These are phyloP conservation scores for Podila horticola DNA, from an alignment of 192 early-diverging fungal species.

Conservation along the genomic window DNA sequence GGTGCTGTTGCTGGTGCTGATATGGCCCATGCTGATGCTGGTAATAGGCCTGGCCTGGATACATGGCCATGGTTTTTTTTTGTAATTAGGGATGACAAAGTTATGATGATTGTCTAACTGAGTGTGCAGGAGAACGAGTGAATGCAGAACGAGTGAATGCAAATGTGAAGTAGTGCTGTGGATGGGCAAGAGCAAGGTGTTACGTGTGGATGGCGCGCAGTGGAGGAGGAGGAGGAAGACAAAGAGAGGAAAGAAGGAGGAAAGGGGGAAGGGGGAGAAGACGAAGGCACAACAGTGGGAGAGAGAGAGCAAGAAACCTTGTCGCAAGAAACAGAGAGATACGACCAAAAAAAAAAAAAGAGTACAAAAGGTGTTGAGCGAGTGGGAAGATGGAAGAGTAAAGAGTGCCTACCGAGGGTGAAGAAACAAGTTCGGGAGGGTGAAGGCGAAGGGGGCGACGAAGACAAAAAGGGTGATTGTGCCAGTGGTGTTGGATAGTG, in stretches of 20 bases:
- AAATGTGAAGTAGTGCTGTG: not conserved
- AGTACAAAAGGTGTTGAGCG: too few species aligned
- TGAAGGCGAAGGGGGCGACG: too few species aligned
- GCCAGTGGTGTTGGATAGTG: too few species aligned
- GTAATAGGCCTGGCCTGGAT: not conserved
- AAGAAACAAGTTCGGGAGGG: too few species aligned
- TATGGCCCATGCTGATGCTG: not conserved
- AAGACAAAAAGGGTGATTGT: too few species aligned
- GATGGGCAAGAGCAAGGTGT: not conserved
- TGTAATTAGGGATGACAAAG: too few species aligned
- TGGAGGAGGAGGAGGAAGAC: not conserved
- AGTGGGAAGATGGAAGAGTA: too few species aligned
- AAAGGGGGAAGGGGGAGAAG: not conserved
- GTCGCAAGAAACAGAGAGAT: not conserved
- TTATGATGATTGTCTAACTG: too few species aligned
- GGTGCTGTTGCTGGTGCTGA: not conserved
- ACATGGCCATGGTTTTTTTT: not conserved
- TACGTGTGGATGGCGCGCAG: not conserved
- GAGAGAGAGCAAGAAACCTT: not conserved
- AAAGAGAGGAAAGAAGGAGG: not conserved
- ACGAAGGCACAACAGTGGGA: not conserved
- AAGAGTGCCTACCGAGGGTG: too few species aligned
- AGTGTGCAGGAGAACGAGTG: too few species aligned
- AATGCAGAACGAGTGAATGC: not conserved
- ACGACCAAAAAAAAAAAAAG: not conserved